phyloP scores from a whole-genome alignment of 2,329 filamentous ascomycete species.

The Fusarium metavorans region DNA sequence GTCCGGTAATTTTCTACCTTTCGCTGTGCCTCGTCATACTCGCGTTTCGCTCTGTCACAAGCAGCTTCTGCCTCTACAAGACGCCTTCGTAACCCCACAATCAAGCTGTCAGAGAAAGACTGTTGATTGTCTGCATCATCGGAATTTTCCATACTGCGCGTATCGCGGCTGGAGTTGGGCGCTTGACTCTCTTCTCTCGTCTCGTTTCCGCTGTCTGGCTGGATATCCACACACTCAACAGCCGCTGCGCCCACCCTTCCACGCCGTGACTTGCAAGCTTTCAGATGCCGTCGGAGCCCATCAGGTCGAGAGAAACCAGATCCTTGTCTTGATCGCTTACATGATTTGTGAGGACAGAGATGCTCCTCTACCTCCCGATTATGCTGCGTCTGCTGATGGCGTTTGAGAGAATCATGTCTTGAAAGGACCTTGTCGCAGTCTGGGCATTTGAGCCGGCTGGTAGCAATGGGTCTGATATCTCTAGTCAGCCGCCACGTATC shows the following conservation, averaged over 20 bases:
- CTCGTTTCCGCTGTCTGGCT: neutral
- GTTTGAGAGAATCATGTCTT: neutral
- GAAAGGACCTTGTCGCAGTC: neutral
- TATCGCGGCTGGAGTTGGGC: neutral
- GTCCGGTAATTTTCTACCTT: neutral
- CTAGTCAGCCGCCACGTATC: neutral
- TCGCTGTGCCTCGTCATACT: neutral
- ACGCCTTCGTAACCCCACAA: neutral
- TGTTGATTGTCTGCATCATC: neutral
- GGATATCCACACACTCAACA: accelerated
- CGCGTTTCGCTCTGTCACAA: neutral
- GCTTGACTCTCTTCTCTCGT: neutral
- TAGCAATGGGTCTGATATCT: neutral
- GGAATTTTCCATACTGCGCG: accelerated
- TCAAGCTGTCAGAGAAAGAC: neutral
- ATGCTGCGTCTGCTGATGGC: neutral
- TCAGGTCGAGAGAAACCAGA: neutral
- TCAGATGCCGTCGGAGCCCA: neutral
- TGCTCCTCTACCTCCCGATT: neutral
- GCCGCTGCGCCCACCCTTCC: neutral
- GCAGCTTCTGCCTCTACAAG: neutral
- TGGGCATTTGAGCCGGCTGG: neutral
- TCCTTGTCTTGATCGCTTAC: neutral
- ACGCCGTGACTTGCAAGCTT: neutral
- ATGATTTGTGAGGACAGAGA: neutral